Evolutionary conservation across 2,329 filamentous ascomycete species (phyloP), one percentile per base, ranked within the genome.

Genomic region (Blumeria hordei): DNA sequence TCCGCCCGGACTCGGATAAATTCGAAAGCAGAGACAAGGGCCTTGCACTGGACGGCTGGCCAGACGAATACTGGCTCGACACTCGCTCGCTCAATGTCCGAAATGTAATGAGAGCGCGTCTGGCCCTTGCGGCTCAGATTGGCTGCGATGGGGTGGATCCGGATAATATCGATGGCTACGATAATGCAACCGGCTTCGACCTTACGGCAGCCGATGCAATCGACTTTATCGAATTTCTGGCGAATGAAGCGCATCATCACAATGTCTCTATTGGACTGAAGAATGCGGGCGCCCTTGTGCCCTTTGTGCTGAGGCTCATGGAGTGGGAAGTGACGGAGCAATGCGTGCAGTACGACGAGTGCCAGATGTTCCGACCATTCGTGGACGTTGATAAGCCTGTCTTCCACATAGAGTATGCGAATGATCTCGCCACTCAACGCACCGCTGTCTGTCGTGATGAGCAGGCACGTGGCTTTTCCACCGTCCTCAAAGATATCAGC

Each of bases 381-480:
- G 73, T 81, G 55, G 60, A 71, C 10, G 74, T 72, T 6, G 70
- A 71, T 34, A 85, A 85, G 65, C 80, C 81, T 2, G 81, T 85
- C 34, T 84, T 85, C 64, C 76, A 84, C 63, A 82, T 85, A 59
- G 82, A 85, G 68, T 85, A 85, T 62, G 78, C 79, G 2, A 69
- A 73, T 28, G 56, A n/a, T 7, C 54, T 55, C 5, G 52, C 56
- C 1, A 37, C 21, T 41, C 33, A 57, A 14, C 36, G 45, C 6
- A 58, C 49, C 45, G 44, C 28, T 11, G 37, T 37, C 21, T 56
- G 45, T 47, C 58, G 56, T 37, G 44, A 44, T 45, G 55, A 36
- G 6, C 6, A 43, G 33, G 43, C 56, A 7, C 54, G 16, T n/a
- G 55, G 57, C 1, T 60, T 62, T 49, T 62, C 59, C 7, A 60